These are phyloP conservation scores for Skeletonema potamos DNA, from an alignment of 108 stramenopile species.

Conservation along the genomic window DNA sequence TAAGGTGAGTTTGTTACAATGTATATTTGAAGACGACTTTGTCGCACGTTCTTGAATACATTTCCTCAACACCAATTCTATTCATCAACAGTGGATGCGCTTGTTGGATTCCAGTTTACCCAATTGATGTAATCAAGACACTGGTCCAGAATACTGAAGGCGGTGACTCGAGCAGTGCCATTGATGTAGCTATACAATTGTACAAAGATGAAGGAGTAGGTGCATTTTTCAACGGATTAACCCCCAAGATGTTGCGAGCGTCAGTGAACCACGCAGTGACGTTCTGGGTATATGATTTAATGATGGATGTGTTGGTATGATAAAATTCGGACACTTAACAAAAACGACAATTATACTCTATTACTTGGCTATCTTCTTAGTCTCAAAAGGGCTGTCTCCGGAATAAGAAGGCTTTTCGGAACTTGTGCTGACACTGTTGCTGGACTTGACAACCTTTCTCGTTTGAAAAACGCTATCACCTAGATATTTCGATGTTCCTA, in stretches of 20 bases:
- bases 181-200: conserved; percentile 30
- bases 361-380: neutral
- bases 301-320: conserved; percentile 27
- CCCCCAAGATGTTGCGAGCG: conserved; percentile 53
- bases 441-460: too few relatives aligned
- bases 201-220: conserved; percentile 41
- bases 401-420: neutral
- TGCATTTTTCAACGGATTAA: conserved; percentile 48
- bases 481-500: neutral
- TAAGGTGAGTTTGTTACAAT: conserved; percentile 31
- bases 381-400: neutral
- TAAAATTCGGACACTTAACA: neutral
- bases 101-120: conserved; percentile 55
- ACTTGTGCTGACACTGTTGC: too few relatives aligned
- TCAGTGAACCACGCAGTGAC: conserved; percentile 59
- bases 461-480: too few relatives aligned
- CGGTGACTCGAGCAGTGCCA: conserved; percentile 14
- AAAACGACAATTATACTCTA: neutral
- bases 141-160: conserved; percentile 40
- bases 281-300: conserved; percentile 46
- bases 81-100: conserved; percentile 27
- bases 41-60: conserved; percentile 12
- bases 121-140: conserved; percentile 58
- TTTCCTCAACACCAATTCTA: neutral
- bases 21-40: conserved; percentile 40